Evolutionary conservation across 2,329 filamentous ascomycete species (phyloP).

Genomic region (Drechslerella dactyloides): DNA sequence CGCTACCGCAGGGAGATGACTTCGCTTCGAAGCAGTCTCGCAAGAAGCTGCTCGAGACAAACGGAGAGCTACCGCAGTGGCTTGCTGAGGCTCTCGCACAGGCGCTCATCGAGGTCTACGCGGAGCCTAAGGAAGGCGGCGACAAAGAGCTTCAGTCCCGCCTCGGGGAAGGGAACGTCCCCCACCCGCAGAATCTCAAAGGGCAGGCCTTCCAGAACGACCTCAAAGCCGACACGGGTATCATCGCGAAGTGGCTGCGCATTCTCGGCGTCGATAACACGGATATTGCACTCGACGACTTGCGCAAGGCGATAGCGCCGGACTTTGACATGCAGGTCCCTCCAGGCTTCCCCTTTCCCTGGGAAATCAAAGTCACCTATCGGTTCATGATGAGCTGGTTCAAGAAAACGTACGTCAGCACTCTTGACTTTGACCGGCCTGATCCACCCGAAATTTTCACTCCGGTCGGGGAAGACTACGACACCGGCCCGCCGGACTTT

Average conservation of each 20-base stretch:
- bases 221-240: not conserved
- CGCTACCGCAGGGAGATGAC: slow-evolving; percentile 4
- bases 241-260: slow-evolving; percentile 7
- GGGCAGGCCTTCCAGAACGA: slow-evolving; percentile 11
- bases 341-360: slow-evolving; percentile 2
- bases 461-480: not conserved
- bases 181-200: slow-evolving; percentile 10
- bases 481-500: slow-evolving; percentile 6
- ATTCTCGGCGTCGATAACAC: slow-evolving; percentile 12
- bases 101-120: slow-evolving; percentile 13
- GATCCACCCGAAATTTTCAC: slow-evolving; percentile 5
- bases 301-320: slow-evolving; percentile 7
- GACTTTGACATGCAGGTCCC: slow-evolving; percentile 7
- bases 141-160: slow-evolving; percentile 2
- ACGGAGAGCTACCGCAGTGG: slow-evolving; percentile 7
- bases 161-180: not conserved
- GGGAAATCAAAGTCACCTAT: slow-evolving; percentile 1
- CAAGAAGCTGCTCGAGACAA: slow-evolving; percentile 10
- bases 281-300: slow-evolving; percentile 8
- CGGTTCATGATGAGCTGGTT: slow-evolving; percentile 2
- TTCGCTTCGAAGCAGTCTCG: not conserved
- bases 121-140: slow-evolving; percentile 7
- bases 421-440: not conserved
- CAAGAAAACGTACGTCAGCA: not conserved
- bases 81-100: not conserved